These are phyloP conservation scores for Pestalotiopsis sp. DNA, from an alignment of 2,329 filamentous ascomycete species.

Conservation along the genomic window DNA sequence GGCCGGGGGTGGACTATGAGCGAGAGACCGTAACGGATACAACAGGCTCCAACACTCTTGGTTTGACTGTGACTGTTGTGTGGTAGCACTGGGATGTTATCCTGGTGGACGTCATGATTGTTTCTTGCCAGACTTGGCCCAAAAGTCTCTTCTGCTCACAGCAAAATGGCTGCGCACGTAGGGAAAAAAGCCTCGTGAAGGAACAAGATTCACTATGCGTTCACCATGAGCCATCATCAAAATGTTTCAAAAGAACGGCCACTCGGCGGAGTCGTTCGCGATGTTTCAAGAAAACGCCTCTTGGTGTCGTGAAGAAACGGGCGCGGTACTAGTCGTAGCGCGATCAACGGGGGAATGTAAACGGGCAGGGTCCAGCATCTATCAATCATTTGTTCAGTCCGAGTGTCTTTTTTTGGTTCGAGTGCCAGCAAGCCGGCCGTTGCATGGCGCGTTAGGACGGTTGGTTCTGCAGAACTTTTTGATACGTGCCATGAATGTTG, in stretches of 20 bases:
- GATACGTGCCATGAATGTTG: too few species aligned
- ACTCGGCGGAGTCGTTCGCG: not conserved
- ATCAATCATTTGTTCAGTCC: not conserved
- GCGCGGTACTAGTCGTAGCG: not conserved
- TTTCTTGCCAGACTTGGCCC: not conserved
- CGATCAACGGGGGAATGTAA: not conserved
- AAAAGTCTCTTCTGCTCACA: not conserved
- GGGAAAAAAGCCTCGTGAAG: not conserved
- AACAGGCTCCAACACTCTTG: conserved; percentile 16
- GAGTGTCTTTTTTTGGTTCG: not conserved
- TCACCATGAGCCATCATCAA: not conserved
- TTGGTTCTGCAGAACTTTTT: not conserved
- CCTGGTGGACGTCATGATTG: not conserved
- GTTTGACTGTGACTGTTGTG: conserved; percentile 6
- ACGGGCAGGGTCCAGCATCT: not conserved
- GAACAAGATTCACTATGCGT: not conserved
- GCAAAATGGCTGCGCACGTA: not conserved
- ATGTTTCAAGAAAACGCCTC: not conserved
- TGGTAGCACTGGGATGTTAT: conserved; percentile 1
- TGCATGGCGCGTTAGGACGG: not conserved
- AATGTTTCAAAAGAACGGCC: not conserved
- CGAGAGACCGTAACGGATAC: conserved; percentile 11
- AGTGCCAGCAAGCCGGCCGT: not conserved
- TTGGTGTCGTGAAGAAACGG: not conserved
- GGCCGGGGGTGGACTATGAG: conserved; percentile 9